Evolutionary conservation across 2,329 filamentous ascomycete genomes (phyloP).

Genomic region (Fusarium fujikuroi): DNA sequence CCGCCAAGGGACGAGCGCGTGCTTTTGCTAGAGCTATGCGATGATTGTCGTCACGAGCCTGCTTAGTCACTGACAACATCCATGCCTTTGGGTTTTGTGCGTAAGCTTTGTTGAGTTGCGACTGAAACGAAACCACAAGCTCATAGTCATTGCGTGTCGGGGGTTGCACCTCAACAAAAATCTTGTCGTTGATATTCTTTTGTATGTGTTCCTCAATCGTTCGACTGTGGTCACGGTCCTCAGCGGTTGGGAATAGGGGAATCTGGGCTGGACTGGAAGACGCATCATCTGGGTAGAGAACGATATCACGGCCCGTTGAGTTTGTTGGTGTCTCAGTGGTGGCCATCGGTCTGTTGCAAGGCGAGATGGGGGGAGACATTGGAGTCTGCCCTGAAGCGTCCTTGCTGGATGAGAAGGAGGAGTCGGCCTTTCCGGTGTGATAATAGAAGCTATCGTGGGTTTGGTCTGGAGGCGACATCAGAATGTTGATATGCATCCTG

Average conservation of each 20-base stretch:
- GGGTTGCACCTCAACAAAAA: slow-evolving; percentile 57
- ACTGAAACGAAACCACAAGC: slow-evolving; percentile 63
- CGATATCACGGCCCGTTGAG: slow-evolving; percentile 61
- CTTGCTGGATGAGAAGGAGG: slow-evolving; percentile 17
- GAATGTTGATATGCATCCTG: slow-evolving; percentile 63
- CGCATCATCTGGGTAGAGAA: slow-evolving; percentile 64
- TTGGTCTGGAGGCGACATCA: slow-evolving; percentile 72
- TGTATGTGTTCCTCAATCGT: slow-evolving; percentile 49
- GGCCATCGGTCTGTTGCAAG: slow-evolving; percentile 55
- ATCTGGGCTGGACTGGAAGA: slow-evolving; percentile 56
- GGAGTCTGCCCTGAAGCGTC: slow-evolving; percentile 48
- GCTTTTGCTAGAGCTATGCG: slow-evolving; percentile 50
- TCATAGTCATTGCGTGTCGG: slow-evolving; percentile 65
- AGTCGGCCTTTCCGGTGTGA: slow-evolving; percentile 32
- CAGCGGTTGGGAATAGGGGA: slow-evolving; percentile 60
- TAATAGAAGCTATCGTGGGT: slow-evolving; percentile 62
- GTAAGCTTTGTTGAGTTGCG: slow-evolving; percentile 61
- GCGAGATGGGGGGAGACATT: slow-evolving; percentile 69
- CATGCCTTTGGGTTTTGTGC: slow-evolving; percentile 57
- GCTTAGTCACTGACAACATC: slow-evolving; percentile 62
- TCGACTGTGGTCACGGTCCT: slow-evolving; percentile 32
- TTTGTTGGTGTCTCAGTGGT: slow-evolving; percentile 43
- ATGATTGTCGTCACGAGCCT: slow-evolving; percentile 60
- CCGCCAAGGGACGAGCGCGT: slow-evolving; percentile 55
- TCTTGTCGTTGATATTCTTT: slow-evolving; percentile 39